Conservation (phyloP, 352 stramenopile genomes). For the Phytophthora pinifolia region DNA sequence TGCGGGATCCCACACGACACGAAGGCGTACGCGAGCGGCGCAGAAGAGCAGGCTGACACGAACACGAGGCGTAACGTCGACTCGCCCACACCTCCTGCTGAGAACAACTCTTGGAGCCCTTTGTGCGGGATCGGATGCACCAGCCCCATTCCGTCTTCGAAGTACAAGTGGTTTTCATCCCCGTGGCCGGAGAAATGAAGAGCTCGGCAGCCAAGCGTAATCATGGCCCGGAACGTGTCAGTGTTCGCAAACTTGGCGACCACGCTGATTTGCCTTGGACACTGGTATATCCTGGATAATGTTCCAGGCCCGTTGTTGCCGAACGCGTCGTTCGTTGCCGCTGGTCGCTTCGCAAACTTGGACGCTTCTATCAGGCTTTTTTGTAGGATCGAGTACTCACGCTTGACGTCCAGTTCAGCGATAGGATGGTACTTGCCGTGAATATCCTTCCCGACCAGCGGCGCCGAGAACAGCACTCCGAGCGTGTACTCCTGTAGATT, state of each 20-base stretch:
- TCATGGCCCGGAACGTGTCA: conserved; percentile 89
- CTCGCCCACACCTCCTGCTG: conserved; percentile 43
- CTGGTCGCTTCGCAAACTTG: conserved; percentile 53
- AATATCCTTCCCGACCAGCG: conserved; percentile 91
- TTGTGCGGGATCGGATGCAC: conserved; percentile 78
- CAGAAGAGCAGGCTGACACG: conserved; percentile 79
- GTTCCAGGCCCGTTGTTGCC: conserved; percentile 16
- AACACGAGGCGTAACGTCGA: conserved; percentile 74
- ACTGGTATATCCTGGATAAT: conserved; percentile 49
- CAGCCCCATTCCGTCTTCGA: conserved; percentile 91
- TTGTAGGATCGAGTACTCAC: conserved; percentile 80
- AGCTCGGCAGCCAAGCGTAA: conserved; percentile 90
- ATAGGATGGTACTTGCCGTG: conserved; percentile 91
- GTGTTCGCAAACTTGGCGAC: conserved; percentile 94
- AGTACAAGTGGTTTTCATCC: conserved; percentile 91
- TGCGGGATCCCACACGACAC: conserved; percentile 89
- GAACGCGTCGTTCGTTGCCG: conserved; percentile 12
- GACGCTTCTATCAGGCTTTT: conserved; percentile 76
- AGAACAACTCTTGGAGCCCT: conserved; percentile 70
- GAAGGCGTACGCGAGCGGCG: conserved; percentile 81
- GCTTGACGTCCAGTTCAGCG: conserved; percentile 80
- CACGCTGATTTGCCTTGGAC: conserved; percentile 87
- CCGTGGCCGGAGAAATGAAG: conserved; percentile 96
- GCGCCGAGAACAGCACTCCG: conserved; percentile 93
- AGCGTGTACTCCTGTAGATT: conserved; percentile 84